Percentiles rank a stretch among this genome's conserved stretches.
These are phyloP conservation scores for Gonium pectorale DNA, from an alignment of 139 green algal genomes.

Conservation along the genomic window DNA sequence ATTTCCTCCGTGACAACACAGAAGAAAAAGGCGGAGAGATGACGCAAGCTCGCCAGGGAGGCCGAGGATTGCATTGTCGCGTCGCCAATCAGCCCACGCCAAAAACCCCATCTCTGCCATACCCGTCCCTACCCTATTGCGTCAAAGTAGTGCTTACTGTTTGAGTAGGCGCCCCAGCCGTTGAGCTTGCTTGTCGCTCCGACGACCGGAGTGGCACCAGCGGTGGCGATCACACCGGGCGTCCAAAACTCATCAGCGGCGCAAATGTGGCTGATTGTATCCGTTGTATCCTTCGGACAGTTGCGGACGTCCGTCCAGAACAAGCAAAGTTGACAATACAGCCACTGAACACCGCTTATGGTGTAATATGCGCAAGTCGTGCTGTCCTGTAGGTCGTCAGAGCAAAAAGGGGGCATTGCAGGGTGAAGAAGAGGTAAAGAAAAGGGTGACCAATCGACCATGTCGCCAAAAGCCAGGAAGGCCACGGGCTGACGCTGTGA, in stretches of 20 bases:
- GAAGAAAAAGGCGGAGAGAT: no score
- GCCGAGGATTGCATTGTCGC: no score
- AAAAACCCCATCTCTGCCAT: no score
- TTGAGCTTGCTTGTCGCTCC: not conserved
- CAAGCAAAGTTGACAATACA: constrained; percentile 21
- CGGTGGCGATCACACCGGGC: not conserved
- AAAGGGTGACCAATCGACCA: no score
- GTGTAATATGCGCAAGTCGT: not conserved
- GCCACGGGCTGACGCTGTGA: no score
- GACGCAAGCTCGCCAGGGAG: no score
- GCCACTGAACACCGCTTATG: not conserved
- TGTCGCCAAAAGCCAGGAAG: no score
- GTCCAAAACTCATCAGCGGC: not conserved
- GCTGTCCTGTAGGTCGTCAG: constrained; percentile 9
- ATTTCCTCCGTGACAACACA: no score
- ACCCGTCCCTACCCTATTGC: no score
- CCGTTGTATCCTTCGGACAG: constrained; percentile 6
- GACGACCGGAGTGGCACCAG: not conserved
- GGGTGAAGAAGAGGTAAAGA: not conserved
- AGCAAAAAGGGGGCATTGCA: not conserved
- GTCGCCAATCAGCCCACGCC: no score
- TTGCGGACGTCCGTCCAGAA: constrained; percentile 23
- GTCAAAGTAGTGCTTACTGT: not conserved
- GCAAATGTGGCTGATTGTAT: constrained; percentile 30
- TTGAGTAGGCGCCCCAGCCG: not conserved